These are phyloP conservation scores for Clonostachys rosea DNA, from an alignment of 2,329 filamentous ascomycete species.

Conservation along the genomic window DNA sequence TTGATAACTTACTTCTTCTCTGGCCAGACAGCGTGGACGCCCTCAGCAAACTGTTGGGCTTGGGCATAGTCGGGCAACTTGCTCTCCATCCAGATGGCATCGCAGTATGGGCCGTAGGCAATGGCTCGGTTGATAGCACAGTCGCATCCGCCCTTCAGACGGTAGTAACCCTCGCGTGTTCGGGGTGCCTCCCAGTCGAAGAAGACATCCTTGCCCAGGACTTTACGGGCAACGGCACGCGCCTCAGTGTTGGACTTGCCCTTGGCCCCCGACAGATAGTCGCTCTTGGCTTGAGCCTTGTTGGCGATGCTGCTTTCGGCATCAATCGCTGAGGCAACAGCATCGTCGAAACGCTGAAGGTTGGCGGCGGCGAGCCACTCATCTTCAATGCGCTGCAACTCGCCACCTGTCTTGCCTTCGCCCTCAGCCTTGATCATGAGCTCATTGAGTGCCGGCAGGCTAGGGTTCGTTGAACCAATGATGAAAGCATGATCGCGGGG, in stretches of 20 bases:
- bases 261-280: conserved; percentile 65
- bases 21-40: conserved; percentile 91
- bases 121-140: conserved; percentile 87
- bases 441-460: conserved; percentile 79
- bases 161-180: conserved; percentile 92
- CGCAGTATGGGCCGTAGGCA: conserved; percentile 88
- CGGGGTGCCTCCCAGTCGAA: conserved; percentile 96
- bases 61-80: conserved; percentile 90
- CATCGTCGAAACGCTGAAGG: conserved; percentile 87
- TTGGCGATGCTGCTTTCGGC: conserved; percentile 58
- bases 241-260: conserved; percentile 86
- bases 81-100: conserved; percentile 99
- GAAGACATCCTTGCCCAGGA: conserved; percentile 77
- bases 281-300: conserved; percentile 61
- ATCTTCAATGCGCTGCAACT: conserved; percentile 91
- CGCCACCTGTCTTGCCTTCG: conserved; percentile 71
- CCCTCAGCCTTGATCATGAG: conserved; percentile 85
- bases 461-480: conserved; percentile 80
- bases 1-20: conserved; percentile 76
- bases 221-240: conserved; percentile 68
- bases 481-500: conserved; percentile 94
- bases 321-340: conserved; percentile 78
- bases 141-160: conserved; percentile 85
- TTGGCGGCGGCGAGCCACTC: conserved; percentile 74
- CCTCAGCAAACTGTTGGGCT: conserved; percentile 87